Percentiles rank a stretch among this genome's conserved stretches.
phyloP scores from a whole-genome alignment of 805 yeast species.

The Cyberlindnera subsufficiens region DNA sequence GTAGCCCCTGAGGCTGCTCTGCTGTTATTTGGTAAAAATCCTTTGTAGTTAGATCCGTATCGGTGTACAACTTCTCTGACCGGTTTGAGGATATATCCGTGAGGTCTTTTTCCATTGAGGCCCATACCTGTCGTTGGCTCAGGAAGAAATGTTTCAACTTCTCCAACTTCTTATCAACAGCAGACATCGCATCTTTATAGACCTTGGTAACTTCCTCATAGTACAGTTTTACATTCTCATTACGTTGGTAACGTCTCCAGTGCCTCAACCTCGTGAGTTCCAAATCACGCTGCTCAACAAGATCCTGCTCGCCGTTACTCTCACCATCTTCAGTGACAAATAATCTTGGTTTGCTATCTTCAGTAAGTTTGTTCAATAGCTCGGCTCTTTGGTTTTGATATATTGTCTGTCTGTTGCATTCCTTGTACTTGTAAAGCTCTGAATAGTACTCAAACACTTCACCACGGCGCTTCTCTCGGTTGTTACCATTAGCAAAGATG shows the following conservation, averaged over 20 bases:
- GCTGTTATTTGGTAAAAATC: conserved; percentile 24
- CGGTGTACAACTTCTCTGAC: conserved; percentile 25
- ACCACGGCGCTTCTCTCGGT: conserved; percentile 22
- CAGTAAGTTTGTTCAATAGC: conserved; percentile 3
- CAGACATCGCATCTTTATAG: conserved; percentile 22
- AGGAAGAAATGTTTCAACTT: conserved; percentile 28
- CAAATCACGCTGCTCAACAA: conserved; percentile 28
- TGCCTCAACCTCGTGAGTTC: conserved; percentile 24
- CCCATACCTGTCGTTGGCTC: conserved; percentile 24
- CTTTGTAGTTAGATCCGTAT: conserved; percentile 16
- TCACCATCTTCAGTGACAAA: conserved; percentile 3
- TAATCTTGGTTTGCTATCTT: neutral
- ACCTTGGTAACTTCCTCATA: conserved; percentile 22
- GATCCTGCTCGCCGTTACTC: conserved; percentile 20
- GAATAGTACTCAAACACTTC: conserved; percentile 21
- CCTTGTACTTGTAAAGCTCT: conserved; percentile 14
- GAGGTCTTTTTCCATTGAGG: conserved; percentile 21
- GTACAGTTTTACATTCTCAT: conserved; percentile 21
- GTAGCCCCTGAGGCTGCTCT: conserved; percentile 2
- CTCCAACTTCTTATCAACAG: conserved; percentile 24
- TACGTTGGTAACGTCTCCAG: conserved; percentile 21
- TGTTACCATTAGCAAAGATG: conserved; percentile 25
- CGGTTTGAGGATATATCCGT: conserved; percentile 25
- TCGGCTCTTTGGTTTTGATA: conserved; percentile 3
- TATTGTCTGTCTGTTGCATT: conserved; percentile 6